These are phyloP conservation scores for Passiflora organensis DNA, from an alignment of 345 rosid genomes.

Conservation along the genomic window DNA sequence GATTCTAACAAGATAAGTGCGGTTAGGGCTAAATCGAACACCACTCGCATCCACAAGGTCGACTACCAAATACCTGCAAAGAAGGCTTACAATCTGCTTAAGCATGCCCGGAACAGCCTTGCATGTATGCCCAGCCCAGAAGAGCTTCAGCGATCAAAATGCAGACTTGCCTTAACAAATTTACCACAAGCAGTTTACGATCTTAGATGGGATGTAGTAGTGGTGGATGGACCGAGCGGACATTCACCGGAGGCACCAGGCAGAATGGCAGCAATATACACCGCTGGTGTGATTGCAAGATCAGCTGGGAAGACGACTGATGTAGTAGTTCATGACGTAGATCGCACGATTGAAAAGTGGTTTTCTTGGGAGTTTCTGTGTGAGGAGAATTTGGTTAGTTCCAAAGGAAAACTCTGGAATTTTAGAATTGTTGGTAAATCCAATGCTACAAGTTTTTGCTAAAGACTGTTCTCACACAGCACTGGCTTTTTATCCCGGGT, in stretches of 20 bases:
- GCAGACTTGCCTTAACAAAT: constrained; percentile 50
- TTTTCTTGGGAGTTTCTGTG: constrained; percentile 88
- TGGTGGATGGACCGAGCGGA: constrained; percentile 79
- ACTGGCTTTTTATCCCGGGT: constrained; percentile 18
- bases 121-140: constrained; percentile 41
- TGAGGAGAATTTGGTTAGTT: constrained; percentile 67
- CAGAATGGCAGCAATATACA: constrained; percentile 73
- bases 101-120: constrained; percentile 55
- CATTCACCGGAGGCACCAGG: constrained; percentile 64
- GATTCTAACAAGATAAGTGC: constrained; percentile 42
- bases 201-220: constrained; percentile 66
- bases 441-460: constrained; percentile 54
- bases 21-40: constrained; percentile 28
- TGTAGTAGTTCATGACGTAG: constrained; percentile 69
- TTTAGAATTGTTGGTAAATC: constrained; percentile 45
- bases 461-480: constrained; percentile 15
- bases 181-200: constrained; percentile 52
- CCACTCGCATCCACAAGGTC: constrained; percentile 47
- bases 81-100: constrained; percentile 63
- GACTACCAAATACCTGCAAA: constrained; percentile 47
- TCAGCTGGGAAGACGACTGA: constrained; percentile 42
- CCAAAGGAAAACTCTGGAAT: constrained; percentile 71
- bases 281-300: constrained; percentile 66
- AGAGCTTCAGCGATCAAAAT: constrained; percentile 35
- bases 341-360: constrained; percentile 82